Evolutionary conservation across 768 basidiomycete species (phyloP), one percentile per base, ranked within the genome.

Genomic region (Kwoniella heveanensis): DNA sequence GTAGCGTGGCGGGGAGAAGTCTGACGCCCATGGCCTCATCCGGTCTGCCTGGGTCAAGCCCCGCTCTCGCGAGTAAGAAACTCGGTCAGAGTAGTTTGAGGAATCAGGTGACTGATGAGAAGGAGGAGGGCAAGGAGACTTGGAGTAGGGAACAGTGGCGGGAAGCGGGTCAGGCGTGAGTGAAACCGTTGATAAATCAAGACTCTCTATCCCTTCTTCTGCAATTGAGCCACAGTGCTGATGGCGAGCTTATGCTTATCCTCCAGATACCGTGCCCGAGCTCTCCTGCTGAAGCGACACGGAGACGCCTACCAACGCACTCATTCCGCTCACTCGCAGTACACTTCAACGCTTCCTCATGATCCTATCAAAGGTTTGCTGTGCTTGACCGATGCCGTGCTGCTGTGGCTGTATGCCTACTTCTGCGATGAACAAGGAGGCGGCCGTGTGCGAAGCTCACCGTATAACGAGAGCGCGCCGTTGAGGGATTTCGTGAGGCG

Each of bases 391-490:
- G 75, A 77, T 47, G 68, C 75, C 2, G 69, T 68, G 15, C 58
- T 77, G 12, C 63, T 77, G 2, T 77, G 66, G 63, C 57, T 72
- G 6, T 77, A 70, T 54, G 51, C 73, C 4, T 77, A 73, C 52
- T 74, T 58, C 36, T 74, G 75, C 53, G 69, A 72, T 13, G 75
- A 77, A 48, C 70, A 74, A 47, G 59, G 49, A 15, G 53, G 39
- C 10, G 71, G 67, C 1, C 50, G 69, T 25, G 70, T 71, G 7
- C 32, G 64, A 2, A 37, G 19, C 19, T 59, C 60, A 21, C 65
- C 64, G 7, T 76, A 72, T 49, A 44, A 37, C 21, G 64, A 67
- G 29, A 64, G 60, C n/a, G 55, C 62, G 49, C 57, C 48, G 3
- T 46, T 76, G 60, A 50, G 74, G 12, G 62, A 68, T 25, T 71